Evolutionary conservation across 139 green algal species (phyloP), one percentile per base, ranked within the genome.

Genomic region (Tetratostichococcus sp.): DNA sequence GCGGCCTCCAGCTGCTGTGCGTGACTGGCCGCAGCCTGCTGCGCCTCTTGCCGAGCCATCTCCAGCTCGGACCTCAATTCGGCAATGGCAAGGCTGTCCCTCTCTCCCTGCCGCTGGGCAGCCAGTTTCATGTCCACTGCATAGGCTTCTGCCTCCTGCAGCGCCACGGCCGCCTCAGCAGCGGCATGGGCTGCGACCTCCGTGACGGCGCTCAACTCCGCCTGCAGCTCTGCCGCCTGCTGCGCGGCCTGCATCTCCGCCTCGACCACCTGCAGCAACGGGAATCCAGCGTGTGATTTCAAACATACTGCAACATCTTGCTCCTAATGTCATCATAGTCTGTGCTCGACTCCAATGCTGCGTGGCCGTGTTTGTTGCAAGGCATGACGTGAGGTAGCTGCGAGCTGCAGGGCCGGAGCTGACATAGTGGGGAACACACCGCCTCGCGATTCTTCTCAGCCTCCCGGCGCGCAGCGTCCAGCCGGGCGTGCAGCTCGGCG

Each of bases 11-110:
- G 78, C 22, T 78, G 75, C 43, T 74, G 28, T n/a, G 75, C 76
- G 5, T 85, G 65, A 58, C 75, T 77, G 6, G 59, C 57, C 30
- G 80, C 79, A n/a, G 57, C 74, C 19, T 83, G 77, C 30, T 91
- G 17, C 4, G 50, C 50, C 26, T 25, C 77, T 0, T 80, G 75
- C 19, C 79, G 50, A 66, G 86, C 75, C 17, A 86, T 73, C 5
- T 80, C 77, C 43, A 85, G 43, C 26, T 86, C 26, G 79, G 76
- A 50, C 39, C 11, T 11, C 39, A 50, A 11, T 11, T 50, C 11
- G 39, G 8, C 11, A 11, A 50, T 50, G 39, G 39, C 39, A 21
- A 11, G 8, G 39, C 39, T 50, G 39, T 11, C 11, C 8, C 39
- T 21, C 39, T n/a, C 39, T 6, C 39, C 8, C 17, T 62, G 50